Percentiles rank a stretch among this genome's conserved stretches.
phyloP scores from a whole-genome alignment of 1,139 yeast species.

The Meyerozyma sp. region DNA sequence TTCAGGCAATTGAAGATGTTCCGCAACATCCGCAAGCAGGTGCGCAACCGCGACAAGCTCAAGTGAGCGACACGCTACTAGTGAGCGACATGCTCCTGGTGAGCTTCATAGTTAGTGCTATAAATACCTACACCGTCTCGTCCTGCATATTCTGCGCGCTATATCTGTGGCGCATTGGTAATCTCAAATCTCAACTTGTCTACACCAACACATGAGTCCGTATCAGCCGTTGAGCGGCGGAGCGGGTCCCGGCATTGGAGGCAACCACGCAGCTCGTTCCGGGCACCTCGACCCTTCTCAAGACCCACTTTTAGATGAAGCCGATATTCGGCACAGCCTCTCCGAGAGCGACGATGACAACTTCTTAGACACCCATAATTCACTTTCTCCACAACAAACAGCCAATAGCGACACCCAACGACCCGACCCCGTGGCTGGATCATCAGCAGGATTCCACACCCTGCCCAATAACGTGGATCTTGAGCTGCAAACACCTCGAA shows the following conservation, averaged over 20 bases:
- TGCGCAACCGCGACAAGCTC: not conserved
- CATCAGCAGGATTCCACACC: not conserved
- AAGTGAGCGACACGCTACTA: not conserved
- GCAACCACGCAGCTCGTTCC: not conserved
- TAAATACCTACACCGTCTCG: no score
- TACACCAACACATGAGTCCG: not conserved
- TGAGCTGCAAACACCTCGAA: conserved; percentile 18
- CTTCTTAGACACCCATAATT: not conserved
- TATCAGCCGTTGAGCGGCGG: not conserved
- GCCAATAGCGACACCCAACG: not conserved
- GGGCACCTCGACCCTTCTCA: not conserved
- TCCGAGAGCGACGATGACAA: not conserved
- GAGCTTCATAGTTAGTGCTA: not conserved
- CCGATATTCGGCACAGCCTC: not conserved
- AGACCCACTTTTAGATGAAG: not conserved
- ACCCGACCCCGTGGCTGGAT: not conserved
- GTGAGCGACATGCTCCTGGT: not conserved
- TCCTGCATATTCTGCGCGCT: not conserved
- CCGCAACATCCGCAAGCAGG: not conserved
- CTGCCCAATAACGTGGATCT: conserved; percentile 6
- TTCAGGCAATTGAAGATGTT: conserved; percentile 27
- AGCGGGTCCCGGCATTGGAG: not conserved
- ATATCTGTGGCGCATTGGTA: not conserved
- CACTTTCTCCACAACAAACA: not conserved
- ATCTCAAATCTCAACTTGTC: not conserved